Base-by-base conservation (phyloP, 176 grass and related monocot species). In the Tillandsia fasciculata region DNA sequence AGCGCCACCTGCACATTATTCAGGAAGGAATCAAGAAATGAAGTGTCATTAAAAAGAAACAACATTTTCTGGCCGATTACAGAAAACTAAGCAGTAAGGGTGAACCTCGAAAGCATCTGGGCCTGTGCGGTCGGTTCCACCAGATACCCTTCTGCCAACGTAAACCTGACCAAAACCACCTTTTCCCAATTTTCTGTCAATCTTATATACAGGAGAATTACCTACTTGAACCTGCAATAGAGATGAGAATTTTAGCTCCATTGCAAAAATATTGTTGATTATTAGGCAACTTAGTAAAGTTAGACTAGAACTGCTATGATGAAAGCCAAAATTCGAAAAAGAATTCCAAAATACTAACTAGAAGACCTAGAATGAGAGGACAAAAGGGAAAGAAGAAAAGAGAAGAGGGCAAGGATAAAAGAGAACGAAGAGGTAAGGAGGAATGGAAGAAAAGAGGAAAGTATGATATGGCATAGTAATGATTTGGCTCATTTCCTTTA, bases 81-180 rank as follows among this genome's bases (percentile, higher is more conserved):
- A 14, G 57, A 71, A 52, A 66, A 49, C 11, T 50, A 64, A 74
- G 23, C 2, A 9, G 28, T 50, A 59, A 65, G 12, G 48, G 10
- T 3, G 42, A 27, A 91, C 92, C 92, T 96, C 92, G 22, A 83
- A 78, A 64, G 92, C 88, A 82, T 88, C 80, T 74, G 88, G 63
- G 53, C 92, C 88, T 56, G 87, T 83, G 29, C 91, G 85, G 11
- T 91, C 84, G 48, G 81, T 79, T 70, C 88, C 85, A 69, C 92
- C 88, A 77, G 86, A 89, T 29, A 85, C 15, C 75, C 93, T 83
- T 72, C 86, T 83, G n/a, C 93, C 88, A 74, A 96, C 93, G 74
- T 92, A 96, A 63, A 96, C 93, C 80, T 96, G 88, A 57, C 93
- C 88, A 92, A 96, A 96, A 64, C 93, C 93, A 85, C 93, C 88